Base-by-base conservation (phyloP, 148 eudicot genomes). In the Polygonum maritimum region DNA sequence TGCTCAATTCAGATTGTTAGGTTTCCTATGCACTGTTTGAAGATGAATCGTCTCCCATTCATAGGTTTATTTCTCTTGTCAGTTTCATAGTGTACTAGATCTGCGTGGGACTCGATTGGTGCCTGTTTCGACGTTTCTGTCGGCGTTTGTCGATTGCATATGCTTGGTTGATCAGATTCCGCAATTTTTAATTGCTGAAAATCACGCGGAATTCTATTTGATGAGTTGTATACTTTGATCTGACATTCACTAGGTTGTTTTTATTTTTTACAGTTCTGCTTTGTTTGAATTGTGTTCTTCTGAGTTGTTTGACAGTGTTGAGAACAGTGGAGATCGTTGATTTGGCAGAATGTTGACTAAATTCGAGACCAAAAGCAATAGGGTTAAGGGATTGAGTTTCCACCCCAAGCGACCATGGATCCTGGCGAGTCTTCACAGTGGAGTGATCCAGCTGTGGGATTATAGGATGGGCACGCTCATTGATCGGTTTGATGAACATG, bases 321-420 rank as follows among this genome's bases (percentile, higher is more conserved):
- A 71, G 51, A 71, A 18, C 52, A 41, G 33, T 14, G 74, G 74
- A 71, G 74, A 71, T 47, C 74, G 33, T 40, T 47, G 52, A 41
- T 41, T 71, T 5, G 71, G 71, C 51, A n/a, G 22, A 71, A 71
- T 71, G 74, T 71, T 71, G 74, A 71, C 52, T n/a, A 71, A 71
- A 47, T 71, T 71, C 33, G 74, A 71, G 74, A 71, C 74, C 49
- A 71, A 71, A 49, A 71, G 49, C 74, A 71, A 71, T 44, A 41
- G 74, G 74, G 74, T 71, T 15, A 71, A 71, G 33, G 74, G 74
- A 3, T 15, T 71, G 74, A 71, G 74, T 47, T 71, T 71, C 74
- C 74, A 71, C 74, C 26, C 49, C 74, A 71, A 71, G 52, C 44
- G 74, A 47, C 74, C 74, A 71, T 71, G 74, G 74, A 71, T 71